Base-by-base conservation (phyloP, 1,284 basidiomycete species). In the Ustilago crameri region DNA sequence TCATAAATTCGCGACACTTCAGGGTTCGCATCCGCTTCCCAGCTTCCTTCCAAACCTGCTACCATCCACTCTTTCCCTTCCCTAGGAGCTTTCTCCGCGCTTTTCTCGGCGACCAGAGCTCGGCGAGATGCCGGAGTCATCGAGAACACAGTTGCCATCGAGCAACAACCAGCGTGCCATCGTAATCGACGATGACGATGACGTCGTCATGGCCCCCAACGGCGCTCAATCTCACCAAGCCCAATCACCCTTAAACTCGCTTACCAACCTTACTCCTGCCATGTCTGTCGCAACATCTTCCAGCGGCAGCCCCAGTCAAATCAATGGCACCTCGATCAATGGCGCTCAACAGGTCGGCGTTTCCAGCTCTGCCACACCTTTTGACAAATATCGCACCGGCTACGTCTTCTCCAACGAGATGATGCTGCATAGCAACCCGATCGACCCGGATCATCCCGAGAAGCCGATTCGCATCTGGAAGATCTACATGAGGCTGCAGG, bases 341-440 rank as follows among this genome's bases (percentile, higher is more conserved):
- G 40, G 51, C 35, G n/a, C 38, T 23, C 18, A 23, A 30, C 15
- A 20, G 20, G 24, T 15, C 14, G 15, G 35, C 18, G 17, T 22
- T 26, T 15, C 18, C 23, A n/a, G 30, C n/a, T 14, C 38, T 15
- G 23, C 34, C 22, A 23, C 42, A 15, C 10, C 44, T 1, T 30
- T 53, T 3, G 69, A 72, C 18, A 27, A 47, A 24, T 57, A 60
- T 27, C 55, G 60, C 4, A 67, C 87, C 20, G 95, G 94, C 44
- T 94, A 92, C 85, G 90, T 97, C 55, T 98, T 92, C 80, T 91
- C 92, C 44, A 82, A 87, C 1, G 88, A 91, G 69, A 98, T 98
- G 95, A 91, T 92, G 85, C 85, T 90, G 24, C 95, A 98, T 83
- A 82, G 83, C 50, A 75, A 62, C 34, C 78, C 82, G 0, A 88